A percentile compares a stretch with the other conserved stretches of the same genome.
Evolutionary conservation across 2,329 filamentous ascomycete species (phyloP).

Genomic region (Byssochlamys sp.): DNA sequence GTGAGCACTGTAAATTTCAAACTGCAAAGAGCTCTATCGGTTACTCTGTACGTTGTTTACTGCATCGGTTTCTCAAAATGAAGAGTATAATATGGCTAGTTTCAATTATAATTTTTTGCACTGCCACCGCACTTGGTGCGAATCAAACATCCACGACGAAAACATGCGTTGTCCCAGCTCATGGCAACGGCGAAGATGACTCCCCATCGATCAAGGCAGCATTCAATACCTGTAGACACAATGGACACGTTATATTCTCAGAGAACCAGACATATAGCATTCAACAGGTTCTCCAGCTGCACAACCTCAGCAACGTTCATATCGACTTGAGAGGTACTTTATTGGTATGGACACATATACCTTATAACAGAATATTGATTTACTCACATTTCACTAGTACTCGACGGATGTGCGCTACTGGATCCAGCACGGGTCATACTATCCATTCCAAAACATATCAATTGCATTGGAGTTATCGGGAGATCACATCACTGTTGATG

Average conservation of each 20-base stretch:
- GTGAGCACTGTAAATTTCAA: no score
- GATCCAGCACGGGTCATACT: background rate
- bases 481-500: background rate
- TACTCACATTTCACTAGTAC: background rate
- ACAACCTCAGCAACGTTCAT: background rate
- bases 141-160: background rate
- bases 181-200: background rate
- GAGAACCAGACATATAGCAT: background rate
- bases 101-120: background rate
- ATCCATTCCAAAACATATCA: background rate
- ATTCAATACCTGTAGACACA: background rate
- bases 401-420: background rate
- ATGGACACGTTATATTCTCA: background rate
- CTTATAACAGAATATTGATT: background rate
- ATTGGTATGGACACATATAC: background rate
- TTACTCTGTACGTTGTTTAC: background rate
- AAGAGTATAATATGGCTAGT: background rate
- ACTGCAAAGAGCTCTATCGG: no score
- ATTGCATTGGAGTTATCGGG: background rate
- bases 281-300: background rate
- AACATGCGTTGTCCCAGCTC: background rate
- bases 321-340: background rate
- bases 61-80: background rate
- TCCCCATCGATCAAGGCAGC: background rate
- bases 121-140: background rate